Percentiles rank a stretch among this genome's conserved stretches.
These are phyloP conservation scores for Suhomyces taliae DNA, from an alignment of 1,139 yeast genomes.

Conservation along the genomic window DNA sequence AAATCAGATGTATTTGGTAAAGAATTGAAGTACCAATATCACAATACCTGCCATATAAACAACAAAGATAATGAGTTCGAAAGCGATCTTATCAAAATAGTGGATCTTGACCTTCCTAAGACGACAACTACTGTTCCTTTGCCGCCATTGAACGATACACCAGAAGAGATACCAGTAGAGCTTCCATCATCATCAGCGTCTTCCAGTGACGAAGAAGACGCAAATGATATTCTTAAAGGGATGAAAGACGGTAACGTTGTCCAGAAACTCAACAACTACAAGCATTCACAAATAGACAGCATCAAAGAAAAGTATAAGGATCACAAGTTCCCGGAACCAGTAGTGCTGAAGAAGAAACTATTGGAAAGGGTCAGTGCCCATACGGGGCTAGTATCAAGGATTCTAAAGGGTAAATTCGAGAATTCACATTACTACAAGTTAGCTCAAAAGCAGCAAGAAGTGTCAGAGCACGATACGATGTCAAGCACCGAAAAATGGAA, in stretches of 20 bases:
- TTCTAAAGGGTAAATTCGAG: constrained; percentile 41
- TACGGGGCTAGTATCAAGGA: constrained; percentile 34
- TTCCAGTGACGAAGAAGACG: constrained; percentile 1
- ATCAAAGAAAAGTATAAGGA: constrained; percentile 23
- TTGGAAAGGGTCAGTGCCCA: constrained; percentile 28
- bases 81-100: constrained; percentile 14
- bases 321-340: constrained; percentile 27
- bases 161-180: constrained; percentile 4
- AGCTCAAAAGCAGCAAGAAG: constrained; percentile 41
- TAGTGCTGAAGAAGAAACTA: constrained; percentile 25
- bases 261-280: constrained; percentile 15
- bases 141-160: background rate
- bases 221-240: background rate
- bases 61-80: constrained; percentile 11
- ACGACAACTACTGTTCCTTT: background rate
- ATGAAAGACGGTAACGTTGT: constrained; percentile 12
- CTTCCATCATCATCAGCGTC: background rate
- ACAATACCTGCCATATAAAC: background rate
- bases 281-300: constrained; percentile 15
- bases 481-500: constrained; percentile 48
- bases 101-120: constrained; percentile 6
- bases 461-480: constrained; percentile 44
- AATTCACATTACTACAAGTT: constrained; percentile 49
- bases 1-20: background rate
- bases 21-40: background rate